Evolutionary conservation across 257 asterid genomes (phyloP).

Genomic region (Cruciata laevipes): DNA sequence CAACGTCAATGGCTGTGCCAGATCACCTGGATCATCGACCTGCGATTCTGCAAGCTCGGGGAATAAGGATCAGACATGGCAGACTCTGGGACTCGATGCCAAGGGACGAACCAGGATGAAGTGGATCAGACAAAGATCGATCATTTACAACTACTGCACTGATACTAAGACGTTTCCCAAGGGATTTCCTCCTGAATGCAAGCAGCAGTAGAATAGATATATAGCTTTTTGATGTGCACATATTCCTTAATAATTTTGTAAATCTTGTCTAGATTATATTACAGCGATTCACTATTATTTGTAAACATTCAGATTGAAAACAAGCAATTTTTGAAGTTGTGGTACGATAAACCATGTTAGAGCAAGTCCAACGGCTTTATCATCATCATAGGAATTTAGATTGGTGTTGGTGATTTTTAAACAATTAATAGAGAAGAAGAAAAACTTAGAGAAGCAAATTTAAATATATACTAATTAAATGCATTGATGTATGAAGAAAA

Average conservation of each 20-base stretch:
- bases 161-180: conserved; percentile 37
- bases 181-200: conserved; percentile 17
- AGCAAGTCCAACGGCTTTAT: no score
- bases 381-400: no score
- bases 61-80: conserved; percentile 20
- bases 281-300: no score
- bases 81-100: conserved; percentile 28
- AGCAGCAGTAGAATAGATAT: background rate
- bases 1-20: conserved; percentile 14
- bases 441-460: no score
- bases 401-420: no score
- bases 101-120: conserved; percentile 33
- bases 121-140: conserved; percentile 41
- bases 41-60: conserved; percentile 5
- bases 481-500: no score
- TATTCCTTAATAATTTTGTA: background rate
- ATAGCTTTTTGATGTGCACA: no score
- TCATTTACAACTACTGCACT: conserved; percentile 44
- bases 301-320: no score
- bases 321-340: no score
- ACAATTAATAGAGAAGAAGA: no score
- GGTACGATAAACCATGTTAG: no score
- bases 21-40: conserved; percentile 13
- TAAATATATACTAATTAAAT: no score
- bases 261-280: background rate